Percentiles rank a stretch among this genome's conserved stretches.
phyloP scores from a whole-genome alignment of 139 green algal genomes.

The Asterochloris erici region DNA sequence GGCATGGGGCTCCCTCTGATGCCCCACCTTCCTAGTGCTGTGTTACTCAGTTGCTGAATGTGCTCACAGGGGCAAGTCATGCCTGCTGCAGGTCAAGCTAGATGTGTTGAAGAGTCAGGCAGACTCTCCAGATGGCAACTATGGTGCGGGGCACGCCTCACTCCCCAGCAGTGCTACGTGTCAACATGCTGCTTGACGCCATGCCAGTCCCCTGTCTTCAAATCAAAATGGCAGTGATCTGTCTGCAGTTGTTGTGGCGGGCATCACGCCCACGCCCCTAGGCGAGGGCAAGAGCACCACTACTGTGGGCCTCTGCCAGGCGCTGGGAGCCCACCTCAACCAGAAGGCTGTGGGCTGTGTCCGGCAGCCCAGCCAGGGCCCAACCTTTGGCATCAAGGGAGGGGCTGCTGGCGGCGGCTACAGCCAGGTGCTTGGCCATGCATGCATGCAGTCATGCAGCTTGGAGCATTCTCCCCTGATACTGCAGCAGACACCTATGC shows the following conservation, averaged over 20 bases:
- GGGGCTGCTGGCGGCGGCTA: constrained; percentile 97
- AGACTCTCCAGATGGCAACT: constrained; percentile 63
- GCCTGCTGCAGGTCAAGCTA: constrained; percentile 63
- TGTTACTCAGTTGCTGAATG: neutral
- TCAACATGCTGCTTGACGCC: neutral
- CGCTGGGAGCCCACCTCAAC: constrained; percentile 82
- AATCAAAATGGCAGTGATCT: neutral
- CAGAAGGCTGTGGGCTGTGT: constrained; percentile 89
- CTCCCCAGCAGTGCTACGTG: neutral
- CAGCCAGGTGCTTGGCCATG: constrained; percentile 65
- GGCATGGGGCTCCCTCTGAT: neutral
- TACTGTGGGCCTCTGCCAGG: constrained; percentile 96
- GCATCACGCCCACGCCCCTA: constrained; percentile 96
- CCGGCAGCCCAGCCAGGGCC: constrained; percentile 93
- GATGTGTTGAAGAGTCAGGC: constrained; percentile 56
- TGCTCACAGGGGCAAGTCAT: neutral
- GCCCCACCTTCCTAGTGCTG: neutral
- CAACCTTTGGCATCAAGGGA: constrained; percentile 99
- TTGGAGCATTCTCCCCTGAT: no score
- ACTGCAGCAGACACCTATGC: no score
- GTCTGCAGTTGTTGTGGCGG: constrained; percentile 86
- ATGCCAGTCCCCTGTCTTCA: neutral
- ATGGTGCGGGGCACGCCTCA: constrained; percentile 47
- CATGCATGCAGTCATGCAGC: no score
- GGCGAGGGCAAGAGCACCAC: constrained; percentile 96